Conservation (phyloP, 2,329 filamentous ascomycete genomes). For the Colletotrichum sansevieriae region DNA sequence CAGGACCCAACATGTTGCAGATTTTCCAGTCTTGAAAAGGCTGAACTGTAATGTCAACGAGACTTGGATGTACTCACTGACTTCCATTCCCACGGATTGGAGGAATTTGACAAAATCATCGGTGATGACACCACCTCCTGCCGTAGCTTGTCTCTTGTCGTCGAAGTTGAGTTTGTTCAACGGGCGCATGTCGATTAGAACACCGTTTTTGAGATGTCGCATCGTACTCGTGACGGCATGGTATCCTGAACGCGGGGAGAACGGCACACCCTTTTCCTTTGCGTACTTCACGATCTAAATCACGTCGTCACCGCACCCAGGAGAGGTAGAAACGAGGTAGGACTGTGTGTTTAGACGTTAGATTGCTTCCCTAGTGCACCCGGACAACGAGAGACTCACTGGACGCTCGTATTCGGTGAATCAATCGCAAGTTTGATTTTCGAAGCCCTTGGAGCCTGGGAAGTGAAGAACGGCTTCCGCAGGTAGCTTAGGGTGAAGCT, state of each 20-base stretch:
- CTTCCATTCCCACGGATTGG: conserved; percentile 33
- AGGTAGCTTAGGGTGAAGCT: conserved; percentile 16
- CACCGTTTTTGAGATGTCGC: conserved; percentile 38
- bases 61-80: conserved; percentile 7
- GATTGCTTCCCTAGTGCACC: not conserved
- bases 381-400: not conserved
- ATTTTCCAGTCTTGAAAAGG: too few relatives aligned
- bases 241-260: conserved; percentile 40
- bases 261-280: conserved; percentile 23
- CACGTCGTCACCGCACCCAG: conserved; percentile 25
- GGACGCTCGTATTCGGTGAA: conserved; percentile 37
- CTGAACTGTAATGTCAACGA: not conserved
- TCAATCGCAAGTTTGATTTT: conserved; percentile 29
- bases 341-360: not conserved
- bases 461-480: conserved; percentile 8
- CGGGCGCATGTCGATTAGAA: conserved; percentile 45
- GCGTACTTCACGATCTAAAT: conserved; percentile 35
- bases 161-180: conserved; percentile 43
- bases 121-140: conserved; percentile 21
- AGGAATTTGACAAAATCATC: conserved; percentile 36
- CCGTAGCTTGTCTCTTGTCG: conserved; percentile 35
- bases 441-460: conserved; percentile 3
- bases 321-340: conserved; percentile 23
- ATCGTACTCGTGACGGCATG: conserved; percentile 42
- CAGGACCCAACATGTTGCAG: conserved; percentile 30